Percentiles rank a stretch among this genome's conserved stretches.
Conservation (phyloP, 176 grass and related monocot species). For the Oryza glaberrima region DNA sequence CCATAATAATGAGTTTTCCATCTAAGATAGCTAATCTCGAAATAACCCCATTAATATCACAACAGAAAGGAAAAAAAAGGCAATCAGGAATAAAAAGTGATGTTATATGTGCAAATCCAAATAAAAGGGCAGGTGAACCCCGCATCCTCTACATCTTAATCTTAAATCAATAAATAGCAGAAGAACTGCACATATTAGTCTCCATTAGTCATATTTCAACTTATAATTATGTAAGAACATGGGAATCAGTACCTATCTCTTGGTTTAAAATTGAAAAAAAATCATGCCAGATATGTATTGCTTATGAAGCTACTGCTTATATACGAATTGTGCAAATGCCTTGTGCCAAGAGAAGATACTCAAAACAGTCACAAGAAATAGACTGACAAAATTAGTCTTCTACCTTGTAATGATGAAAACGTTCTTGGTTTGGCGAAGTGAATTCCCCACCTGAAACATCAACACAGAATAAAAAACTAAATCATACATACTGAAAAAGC, state of each 20-base stretch:
- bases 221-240: slow-evolving; percentile 11
- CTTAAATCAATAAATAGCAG: slow-evolving; percentile 19
- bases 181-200: slow-evolving; percentile 10
- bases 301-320: neutral
- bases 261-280: slow-evolving; percentile 33
- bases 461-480: slow-evolving; percentile 4
- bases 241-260: slow-evolving; percentile 2
- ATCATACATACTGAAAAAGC: slow-evolving; percentile 8
- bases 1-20: slow-evolving; percentile 27
- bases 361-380: slow-evolving; percentile 5
- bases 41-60: slow-evolving; percentile 4
- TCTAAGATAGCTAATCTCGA: neutral
- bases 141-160: neutral
- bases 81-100: neutral
- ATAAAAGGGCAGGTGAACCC: neutral
- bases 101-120: neutral
- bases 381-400: slow-evolving; percentile 11
- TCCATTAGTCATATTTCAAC: slow-evolving; percentile 12
- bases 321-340: neutral
- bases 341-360: slow-evolving; percentile 28
- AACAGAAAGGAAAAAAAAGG: slow-evolving; percentile 26
- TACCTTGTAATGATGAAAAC: slow-evolving; percentile 99
- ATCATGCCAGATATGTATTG: slow-evolving; percentile 8
- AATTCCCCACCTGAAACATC: slow-evolving; percentile 83
- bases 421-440: slow-evolving; percentile 97